Evolutionary conservation across 768 basidiomycete species (phyloP).

Genomic region (Vararia minispora): DNA sequence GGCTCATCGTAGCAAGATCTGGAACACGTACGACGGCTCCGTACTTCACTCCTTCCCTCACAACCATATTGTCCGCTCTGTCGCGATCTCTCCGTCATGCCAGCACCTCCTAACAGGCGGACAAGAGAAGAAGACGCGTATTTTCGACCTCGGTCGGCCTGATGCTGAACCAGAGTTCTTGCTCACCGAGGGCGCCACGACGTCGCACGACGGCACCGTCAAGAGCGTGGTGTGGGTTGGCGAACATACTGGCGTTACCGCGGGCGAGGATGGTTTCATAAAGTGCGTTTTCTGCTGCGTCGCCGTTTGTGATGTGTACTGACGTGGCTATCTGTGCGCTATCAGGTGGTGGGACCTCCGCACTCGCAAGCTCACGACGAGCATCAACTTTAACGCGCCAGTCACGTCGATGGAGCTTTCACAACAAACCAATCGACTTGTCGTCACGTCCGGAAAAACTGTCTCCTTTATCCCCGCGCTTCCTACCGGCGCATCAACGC

Average conservation of each 20-base stretch:
- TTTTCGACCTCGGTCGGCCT: conserved; percentile 82
- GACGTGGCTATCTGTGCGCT: conserved; percentile 4
- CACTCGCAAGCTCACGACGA: conserved; percentile 59
- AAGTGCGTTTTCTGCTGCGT: conserved; percentile 41
- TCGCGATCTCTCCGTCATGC: conserved; percentile 68
- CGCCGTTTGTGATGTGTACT: background rate
- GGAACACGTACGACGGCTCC: conserved; percentile 90
- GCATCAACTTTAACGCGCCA: conserved; percentile 60
- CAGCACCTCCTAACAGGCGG: conserved; percentile 80
- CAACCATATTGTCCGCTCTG: conserved; percentile 95
- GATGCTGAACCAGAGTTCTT: conserved; percentile 85
- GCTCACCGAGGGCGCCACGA: conserved; percentile 43
- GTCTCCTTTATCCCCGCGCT: conserved; percentile 84
- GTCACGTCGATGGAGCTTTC: conserved; percentile 95
- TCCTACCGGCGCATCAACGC: conserved; percentile 51
- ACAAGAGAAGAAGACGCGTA: conserved; percentile 93
- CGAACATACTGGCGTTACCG: conserved; percentile 77
- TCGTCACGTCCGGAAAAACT: conserved; percentile 84
- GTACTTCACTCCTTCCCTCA: conserved; percentile 92
- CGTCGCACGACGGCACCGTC: conserved; percentile 81
- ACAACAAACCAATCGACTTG: conserved; percentile 65
- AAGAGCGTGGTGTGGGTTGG: conserved; percentile 93
- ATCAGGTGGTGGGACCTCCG: conserved; percentile 94
- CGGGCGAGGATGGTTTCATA: conserved; percentile 85
- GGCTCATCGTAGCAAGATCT: conserved; percentile 62